Conservation (phyloP, 257 asterid species). For the Plantago elongata region DNA sequence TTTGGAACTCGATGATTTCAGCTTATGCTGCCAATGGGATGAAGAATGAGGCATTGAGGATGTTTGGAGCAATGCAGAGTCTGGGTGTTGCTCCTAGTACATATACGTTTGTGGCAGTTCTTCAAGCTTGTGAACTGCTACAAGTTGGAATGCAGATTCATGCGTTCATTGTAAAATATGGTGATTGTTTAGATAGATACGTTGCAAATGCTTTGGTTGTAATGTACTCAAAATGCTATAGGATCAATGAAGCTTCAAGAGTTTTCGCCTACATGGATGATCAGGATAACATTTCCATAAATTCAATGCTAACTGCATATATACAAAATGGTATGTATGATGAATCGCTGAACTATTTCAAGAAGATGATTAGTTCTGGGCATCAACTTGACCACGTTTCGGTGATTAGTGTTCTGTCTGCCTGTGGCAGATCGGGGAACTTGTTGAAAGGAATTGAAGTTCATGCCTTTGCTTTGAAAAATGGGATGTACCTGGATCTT, state of each 20-base stretch:
- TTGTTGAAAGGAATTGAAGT: constrained; percentile 60
- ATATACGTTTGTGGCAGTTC: constrained; percentile 71
- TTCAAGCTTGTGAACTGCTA: constrained; percentile 59
- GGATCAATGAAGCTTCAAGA: constrained; percentile 50
- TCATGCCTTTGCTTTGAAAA: constrained; percentile 65
- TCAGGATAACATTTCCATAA: constrained; percentile 67
- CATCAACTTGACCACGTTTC: constrained; percentile 55
- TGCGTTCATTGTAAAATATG: constrained; percentile 39
- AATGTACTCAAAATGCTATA: constrained; percentile 52
- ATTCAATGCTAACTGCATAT: constrained; percentile 70
- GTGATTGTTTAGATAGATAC: constrained; percentile 34
- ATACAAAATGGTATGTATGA: constrained; percentile 50
- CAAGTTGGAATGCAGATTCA: constrained; percentile 52
- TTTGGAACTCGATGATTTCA: constrained; percentile 74
- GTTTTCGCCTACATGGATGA: constrained; percentile 37
- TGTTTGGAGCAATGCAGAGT: constrained; percentile 45
- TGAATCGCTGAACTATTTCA: constrained; percentile 42
- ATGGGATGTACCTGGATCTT: constrained; percentile 49
- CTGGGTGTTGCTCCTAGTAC: constrained; percentile 45
- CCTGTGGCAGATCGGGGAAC: constrained; percentile 57
- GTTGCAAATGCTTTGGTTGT: constrained; percentile 68
- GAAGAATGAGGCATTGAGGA: constrained; percentile 40
- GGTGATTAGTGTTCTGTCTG: constrained; percentile 52
- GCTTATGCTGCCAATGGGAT: constrained; percentile 39
- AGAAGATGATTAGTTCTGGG: constrained; percentile 34